phyloP scores from a whole-genome alignment of 352 stramenopile species.

The Phytophthora pistaciae region DNA sequence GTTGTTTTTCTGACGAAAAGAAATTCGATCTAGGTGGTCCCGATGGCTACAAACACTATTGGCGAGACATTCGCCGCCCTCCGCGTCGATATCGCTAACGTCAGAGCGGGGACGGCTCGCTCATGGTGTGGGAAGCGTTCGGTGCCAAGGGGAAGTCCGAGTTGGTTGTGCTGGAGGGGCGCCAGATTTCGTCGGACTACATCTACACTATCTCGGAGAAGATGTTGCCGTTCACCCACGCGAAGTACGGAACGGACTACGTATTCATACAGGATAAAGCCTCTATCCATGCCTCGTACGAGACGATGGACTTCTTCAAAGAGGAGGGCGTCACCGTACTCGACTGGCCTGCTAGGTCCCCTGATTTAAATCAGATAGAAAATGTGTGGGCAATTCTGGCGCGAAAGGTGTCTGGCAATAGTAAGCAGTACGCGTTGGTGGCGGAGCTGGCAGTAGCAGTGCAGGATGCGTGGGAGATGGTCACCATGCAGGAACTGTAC shows the following conservation, averaged over 20 bases:
- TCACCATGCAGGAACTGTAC: too few species aligned
- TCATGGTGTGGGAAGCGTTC: not conserved
- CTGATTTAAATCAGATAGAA: not conserved
- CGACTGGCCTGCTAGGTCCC: not conserved
- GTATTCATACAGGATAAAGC: not conserved
- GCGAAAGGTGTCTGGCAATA: not conserved
- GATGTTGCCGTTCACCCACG: not conserved
- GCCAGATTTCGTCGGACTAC: not conserved
- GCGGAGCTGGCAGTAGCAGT: too few species aligned
- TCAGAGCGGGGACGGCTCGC: too few species aligned
- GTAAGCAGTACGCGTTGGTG: too few species aligned
- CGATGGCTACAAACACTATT: not conserved
- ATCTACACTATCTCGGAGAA: not conserved
- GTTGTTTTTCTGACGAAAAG: not conserved
- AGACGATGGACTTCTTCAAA: too few species aligned
- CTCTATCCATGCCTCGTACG: not conserved
- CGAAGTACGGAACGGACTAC: not conserved
- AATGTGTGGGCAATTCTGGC: not conserved
- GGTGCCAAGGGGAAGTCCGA: not conserved
- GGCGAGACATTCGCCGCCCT: not conserved
- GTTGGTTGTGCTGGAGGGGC: not conserved
- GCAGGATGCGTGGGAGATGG: too few species aligned
- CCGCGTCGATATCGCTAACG: not conserved
- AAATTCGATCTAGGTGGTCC: not conserved
- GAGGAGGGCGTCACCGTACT: not conserved